A percentile compares a stretch with the other conserved stretches of the same genome.
These are phyloP conservation scores for Ascochyta fabae DNA, from an alignment of 2,329 filamentous ascomycete genomes.

Conservation along the genomic window DNA sequence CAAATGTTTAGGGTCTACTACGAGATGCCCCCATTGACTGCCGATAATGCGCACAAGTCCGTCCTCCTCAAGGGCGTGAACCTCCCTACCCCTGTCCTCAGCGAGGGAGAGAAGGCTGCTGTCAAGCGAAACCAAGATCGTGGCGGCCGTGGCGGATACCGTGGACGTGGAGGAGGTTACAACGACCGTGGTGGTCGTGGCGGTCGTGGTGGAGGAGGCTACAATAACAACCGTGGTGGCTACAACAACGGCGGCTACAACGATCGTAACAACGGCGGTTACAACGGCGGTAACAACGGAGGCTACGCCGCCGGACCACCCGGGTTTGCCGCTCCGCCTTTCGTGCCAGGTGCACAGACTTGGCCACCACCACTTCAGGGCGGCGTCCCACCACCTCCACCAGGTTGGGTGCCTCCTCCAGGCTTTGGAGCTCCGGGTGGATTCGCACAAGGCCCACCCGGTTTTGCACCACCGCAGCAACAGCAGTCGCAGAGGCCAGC, in stretches of 20 bases:
- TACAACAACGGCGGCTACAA: conserved; percentile 27
- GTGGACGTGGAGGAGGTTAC: conserved; percentile 47
- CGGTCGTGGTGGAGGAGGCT: conserved; percentile 33
- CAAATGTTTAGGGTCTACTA: conserved; percentile 73
- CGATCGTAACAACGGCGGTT: conserved; percentile 24
- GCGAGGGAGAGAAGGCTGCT: conserved; percentile 70
- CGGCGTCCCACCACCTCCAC: conserved; percentile 35
- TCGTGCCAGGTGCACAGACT: conserved; percentile 24
- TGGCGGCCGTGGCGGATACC: conserved; percentile 69
- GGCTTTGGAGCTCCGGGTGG: conserved; percentile 16
- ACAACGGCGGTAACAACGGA: conserved; percentile 29
- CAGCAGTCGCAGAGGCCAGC: conserved; percentile 24
- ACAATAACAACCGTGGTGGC: conserved; percentile 21
- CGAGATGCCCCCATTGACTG: conserved; percentile 71
- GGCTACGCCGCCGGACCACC: conserved; percentile 19
- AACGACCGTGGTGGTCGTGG: conserved; percentile 30
- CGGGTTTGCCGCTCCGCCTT: conserved; percentile 22
- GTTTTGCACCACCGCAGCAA: conserved; percentile 23
- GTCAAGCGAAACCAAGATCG: conserved; percentile 71
- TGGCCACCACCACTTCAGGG: conserved; percentile 37
- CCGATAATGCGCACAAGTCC: conserved; percentile 79
- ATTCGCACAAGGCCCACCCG: conserved; percentile 18
- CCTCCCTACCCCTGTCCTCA: conserved; percentile 72
- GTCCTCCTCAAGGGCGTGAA: conserved; percentile 88
- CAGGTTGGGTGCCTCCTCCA: conserved; percentile 40